phyloP scores from a whole-genome alignment of 345 rosid species.

The Populus deltoides region DNA sequence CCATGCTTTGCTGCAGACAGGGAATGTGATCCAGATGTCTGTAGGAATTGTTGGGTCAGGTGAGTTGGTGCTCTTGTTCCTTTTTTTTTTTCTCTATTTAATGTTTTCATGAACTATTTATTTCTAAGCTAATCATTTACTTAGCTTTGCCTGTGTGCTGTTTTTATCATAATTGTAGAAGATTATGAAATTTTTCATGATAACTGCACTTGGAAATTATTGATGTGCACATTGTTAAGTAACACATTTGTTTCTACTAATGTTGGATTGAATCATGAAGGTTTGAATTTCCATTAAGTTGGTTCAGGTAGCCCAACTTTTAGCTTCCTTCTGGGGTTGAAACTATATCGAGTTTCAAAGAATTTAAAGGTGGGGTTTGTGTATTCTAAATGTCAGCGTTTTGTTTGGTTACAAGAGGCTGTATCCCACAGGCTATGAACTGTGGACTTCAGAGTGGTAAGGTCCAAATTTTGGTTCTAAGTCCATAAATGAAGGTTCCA shows the following conservation, averaged over 20 bases:
- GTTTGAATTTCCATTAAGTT: not conserved
- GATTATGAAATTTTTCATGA: not conserved
- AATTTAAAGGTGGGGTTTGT: not conserved
- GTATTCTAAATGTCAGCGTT: not conserved
- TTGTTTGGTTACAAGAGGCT: not conserved
- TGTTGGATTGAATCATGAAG: not conserved
- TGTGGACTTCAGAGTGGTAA: not conserved
- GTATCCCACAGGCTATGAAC: not conserved
- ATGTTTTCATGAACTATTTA: not conserved
- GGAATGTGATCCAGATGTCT: slow-evolving; percentile 99
- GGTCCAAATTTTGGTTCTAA: not conserved
- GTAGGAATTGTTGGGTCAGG: slow-evolving; percentile 99
- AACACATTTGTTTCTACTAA: not conserved
- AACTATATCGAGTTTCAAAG: not conserved
- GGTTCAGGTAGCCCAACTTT: not conserved
- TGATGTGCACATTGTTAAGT: not conserved
- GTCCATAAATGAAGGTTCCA: not conserved
- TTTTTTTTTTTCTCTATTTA: not conserved
- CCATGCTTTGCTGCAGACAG: slow-evolving; percentile 99
- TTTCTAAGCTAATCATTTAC: not conserved
- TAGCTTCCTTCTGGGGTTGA: not conserved
- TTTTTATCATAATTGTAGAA: not conserved
- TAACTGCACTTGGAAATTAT: not conserved
- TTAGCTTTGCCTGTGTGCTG: not conserved
- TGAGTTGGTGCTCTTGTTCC: slow-evolving; percentile 22